Evolutionary conservation across 2,329 filamentous ascomycete species (phyloP).

Genomic region (Claviceps monticola): DNA sequence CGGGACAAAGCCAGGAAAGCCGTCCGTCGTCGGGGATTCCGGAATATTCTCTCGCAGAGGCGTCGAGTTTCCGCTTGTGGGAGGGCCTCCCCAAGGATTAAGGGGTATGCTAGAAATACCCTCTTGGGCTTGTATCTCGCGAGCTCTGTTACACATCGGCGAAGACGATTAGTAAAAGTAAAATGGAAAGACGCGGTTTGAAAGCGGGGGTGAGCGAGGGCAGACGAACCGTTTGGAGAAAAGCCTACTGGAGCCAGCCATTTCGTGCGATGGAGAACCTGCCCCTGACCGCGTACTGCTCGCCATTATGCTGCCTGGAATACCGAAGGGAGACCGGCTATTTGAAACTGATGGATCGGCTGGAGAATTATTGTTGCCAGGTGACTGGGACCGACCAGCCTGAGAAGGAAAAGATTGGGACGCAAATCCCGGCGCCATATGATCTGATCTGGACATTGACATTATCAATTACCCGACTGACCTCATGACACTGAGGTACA

Average conservation of each 20-base stretch:
- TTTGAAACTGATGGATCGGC: conserved; percentile 54
- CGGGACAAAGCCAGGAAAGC: conserved; percentile 79
- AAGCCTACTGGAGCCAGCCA: conserved; percentile 55
- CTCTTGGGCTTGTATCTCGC: conserved; percentile 96
- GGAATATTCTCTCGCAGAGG: conserved; percentile 94
- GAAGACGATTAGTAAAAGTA: not conserved
- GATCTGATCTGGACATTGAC: conserved; percentile 76
- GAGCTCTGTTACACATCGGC: conserved; percentile 44
- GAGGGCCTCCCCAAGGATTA: conserved; percentile 84
- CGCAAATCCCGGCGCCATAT: conserved; percentile 73
- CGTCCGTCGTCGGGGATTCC: conserved; percentile 90
- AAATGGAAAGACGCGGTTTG: not conserved
- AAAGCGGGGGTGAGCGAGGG: not conserved
- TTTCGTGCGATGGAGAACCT: conserved; percentile 92
- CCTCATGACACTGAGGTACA: conserved; percentile 7
- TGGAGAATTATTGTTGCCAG: conserved; percentile 66
- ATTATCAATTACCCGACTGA: conserved; percentile 68
- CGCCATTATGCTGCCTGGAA: conserved; percentile 51
- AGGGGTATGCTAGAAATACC: conserved; percentile 56
- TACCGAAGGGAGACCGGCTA: conserved; percentile 59
- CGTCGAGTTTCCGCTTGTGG: conserved; percentile 91
- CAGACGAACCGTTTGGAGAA: conserved; percentile 78
- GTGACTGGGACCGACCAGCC: conserved; percentile 60
- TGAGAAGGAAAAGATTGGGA: conserved; percentile 49
- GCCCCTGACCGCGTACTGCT: conserved; percentile 61